phyloP scores from a whole-genome alignment of 768 basidiomycete species.

The Phlegmacium glaucopus region DNA sequence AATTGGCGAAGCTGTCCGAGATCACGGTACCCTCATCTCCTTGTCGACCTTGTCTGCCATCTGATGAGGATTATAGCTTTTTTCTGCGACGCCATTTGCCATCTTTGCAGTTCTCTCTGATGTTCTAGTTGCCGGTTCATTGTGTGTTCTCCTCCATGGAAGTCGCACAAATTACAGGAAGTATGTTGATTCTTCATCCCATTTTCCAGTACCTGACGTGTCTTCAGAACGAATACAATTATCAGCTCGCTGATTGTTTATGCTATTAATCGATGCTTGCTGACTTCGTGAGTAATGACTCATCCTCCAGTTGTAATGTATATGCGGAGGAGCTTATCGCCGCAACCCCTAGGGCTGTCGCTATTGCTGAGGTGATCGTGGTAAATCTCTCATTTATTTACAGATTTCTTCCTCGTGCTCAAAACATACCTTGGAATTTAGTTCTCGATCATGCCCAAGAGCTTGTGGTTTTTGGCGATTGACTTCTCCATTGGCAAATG shows the following conservation, averaged over 20 bases:
- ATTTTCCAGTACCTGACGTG: not conserved
- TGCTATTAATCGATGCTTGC: conserved; percentile 46
- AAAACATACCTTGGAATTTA: not conserved
- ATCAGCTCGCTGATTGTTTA: conserved; percentile 43
- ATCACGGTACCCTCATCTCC: conserved; percentile 26
- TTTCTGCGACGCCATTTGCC: conserved; percentile 42
- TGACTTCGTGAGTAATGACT: conserved; percentile 39
- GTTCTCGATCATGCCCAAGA: conserved; percentile 28
- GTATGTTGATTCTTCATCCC: conserved; percentile 13
- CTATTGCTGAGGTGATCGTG: conserved; percentile 35
- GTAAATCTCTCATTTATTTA: conserved; percentile 16
- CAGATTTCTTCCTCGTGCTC: not conserved
- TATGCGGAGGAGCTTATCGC: not conserved
- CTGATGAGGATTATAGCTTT: conserved; percentile 21
- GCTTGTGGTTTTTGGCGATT: conserved; percentile 35
- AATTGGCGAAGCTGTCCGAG: conserved; percentile 27
- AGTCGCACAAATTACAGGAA: conserved; percentile 33
- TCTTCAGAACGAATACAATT: conserved; percentile 36
- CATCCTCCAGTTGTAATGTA: not conserved
- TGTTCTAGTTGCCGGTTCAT: conserved; percentile 36
- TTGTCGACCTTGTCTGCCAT: not conserved
- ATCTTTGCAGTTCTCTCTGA: conserved; percentile 44
- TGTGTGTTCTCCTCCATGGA: conserved; percentile 40
- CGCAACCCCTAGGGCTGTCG: conserved; percentile 25
- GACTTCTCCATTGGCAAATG: conserved; percentile 48